Conservation (phyloP, 1,284 basidiomycete species). For the Ceratobasidium papillatum region DNA sequence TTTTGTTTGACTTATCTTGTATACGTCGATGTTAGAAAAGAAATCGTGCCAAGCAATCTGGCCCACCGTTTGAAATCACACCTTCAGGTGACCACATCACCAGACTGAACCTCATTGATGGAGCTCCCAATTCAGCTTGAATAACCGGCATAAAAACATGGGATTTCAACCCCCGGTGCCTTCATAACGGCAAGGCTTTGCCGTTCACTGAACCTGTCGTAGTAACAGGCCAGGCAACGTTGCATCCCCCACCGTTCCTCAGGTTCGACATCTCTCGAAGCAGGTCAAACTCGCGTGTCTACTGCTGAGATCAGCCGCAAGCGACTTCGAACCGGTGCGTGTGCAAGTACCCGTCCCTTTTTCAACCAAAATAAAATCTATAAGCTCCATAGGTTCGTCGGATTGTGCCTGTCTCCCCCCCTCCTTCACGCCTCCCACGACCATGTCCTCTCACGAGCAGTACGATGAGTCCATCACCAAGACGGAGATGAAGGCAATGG, state of each 20-base stretch:
- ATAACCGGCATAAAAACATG: conserved; percentile 1
- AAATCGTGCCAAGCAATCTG: neutral
- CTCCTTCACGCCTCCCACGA: neutral
- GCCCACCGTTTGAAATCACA: conserved; percentile 2
- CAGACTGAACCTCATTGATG: conserved; percentile 5
- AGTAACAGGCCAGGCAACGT: conserved; percentile 15
- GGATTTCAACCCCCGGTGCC: neutral
- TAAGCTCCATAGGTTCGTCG: conserved; percentile 7
- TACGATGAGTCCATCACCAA: conserved; percentile 32
- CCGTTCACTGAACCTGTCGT: neutral
- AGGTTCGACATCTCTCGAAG: conserved; percentile 36
- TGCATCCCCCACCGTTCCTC: conserved; percentile 11
- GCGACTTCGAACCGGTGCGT: conserved; percentile 31
- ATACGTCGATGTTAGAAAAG: conserved; percentile 5
- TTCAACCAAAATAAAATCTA: conserved; percentile 16
- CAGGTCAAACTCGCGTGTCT: conserved; percentile 31
- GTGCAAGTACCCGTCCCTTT: conserved; percentile 29
- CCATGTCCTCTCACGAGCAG: conserved; percentile 20
- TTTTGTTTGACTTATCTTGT: conserved; percentile 21
- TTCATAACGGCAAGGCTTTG: neutral
- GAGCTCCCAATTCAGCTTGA: neutral
- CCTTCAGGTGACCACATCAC: conserved; percentile 19
- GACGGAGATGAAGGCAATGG: neutral
- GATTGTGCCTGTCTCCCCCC: neutral
- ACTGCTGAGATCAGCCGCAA: conserved; percentile 35